These are phyloP conservation scores for Dryadomyces quercivorus DNA, from an alignment of 2,329 filamentous ascomycete genomes.

Conservation along the genomic window DNA sequence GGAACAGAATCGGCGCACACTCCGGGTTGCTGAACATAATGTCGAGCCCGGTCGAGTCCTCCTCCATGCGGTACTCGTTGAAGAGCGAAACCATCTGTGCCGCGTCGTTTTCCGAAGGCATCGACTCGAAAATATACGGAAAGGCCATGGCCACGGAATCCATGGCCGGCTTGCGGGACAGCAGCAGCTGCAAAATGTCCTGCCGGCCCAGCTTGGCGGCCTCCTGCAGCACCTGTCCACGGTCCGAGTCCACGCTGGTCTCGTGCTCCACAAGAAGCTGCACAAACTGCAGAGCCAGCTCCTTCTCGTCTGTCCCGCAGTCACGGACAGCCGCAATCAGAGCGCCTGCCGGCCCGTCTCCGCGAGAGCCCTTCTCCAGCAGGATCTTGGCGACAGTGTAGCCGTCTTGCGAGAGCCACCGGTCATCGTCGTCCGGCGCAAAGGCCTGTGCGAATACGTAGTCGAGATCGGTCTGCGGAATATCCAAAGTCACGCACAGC, in stretches of 20 bases:
- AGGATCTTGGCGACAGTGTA: slow-evolving; percentile 34
- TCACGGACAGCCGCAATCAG: slow-evolving; percentile 33
- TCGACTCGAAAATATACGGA: slow-evolving; percentile 36
- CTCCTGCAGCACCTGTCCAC: slow-evolving; percentile 40
- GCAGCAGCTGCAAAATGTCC: slow-evolving; percentile 35
- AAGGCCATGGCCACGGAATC: slow-evolving; percentile 40
- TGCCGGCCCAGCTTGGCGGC: slow-evolving; percentile 40
- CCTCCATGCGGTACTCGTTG: slow-evolving; percentile 29
- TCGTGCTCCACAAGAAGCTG: slow-evolving; percentile 26
- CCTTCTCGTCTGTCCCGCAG: slow-evolving; percentile 23
- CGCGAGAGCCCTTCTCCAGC: slow-evolving; percentile 34
- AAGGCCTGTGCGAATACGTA: slow-evolving; percentile 34
- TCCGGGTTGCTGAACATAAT: slow-evolving; percentile 31
- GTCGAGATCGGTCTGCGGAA: slow-evolving; percentile 30
- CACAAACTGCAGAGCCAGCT: slow-evolving; percentile 33
- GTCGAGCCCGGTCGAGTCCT: slow-evolving; percentile 33
- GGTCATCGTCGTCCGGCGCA: slow-evolving; percentile 23
- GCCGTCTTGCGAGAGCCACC: slow-evolving; percentile 36
- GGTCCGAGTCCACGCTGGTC: slow-evolving; percentile 34
- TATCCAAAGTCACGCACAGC: slow-evolving; percentile 27
- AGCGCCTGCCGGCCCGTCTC: slow-evolving; percentile 31
- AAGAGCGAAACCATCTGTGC: slow-evolving; percentile 38
- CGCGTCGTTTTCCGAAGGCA: slow-evolving; percentile 16
- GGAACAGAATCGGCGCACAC: slow-evolving; percentile 35
- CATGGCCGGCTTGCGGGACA: slow-evolving; percentile 36